These are phyloP conservation scores for Aspergillus versicolor DNA, from an alignment of 2,329 filamentous ascomycete species.

Conservation along the genomic window DNA sequence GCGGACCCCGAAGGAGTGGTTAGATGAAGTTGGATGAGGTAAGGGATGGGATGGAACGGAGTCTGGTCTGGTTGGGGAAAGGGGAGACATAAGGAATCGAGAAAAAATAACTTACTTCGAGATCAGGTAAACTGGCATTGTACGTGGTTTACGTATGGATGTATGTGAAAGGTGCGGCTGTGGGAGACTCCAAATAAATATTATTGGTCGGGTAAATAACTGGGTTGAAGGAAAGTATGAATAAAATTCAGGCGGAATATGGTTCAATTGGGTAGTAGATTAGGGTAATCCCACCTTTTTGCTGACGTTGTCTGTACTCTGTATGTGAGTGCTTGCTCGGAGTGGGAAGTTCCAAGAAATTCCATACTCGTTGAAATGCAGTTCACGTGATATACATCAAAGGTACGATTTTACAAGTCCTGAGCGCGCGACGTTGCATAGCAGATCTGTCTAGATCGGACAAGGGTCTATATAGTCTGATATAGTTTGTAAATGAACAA, in stretches of 20 bases:
- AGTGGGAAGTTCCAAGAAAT: background rate
- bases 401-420: no score
- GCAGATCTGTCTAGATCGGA: background rate
- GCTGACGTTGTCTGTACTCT: background rate
- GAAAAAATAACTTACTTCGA: slow-evolving; percentile 34
- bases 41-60: background rate
- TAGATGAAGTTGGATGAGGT: background rate
- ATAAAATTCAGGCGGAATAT: background rate
- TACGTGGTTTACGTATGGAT: background rate
- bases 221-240: no score
- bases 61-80: background rate
- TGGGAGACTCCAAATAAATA: background rate
- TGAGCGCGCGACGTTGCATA: no score
- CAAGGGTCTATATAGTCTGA: background rate
- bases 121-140: slow-evolving; percentile 39
- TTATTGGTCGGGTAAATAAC: background rate
- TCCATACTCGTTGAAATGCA: background rate
- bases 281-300: background rate
- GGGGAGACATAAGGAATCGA: slow-evolving; percentile 3
- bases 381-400: background rate
- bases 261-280: background rate
- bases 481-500: background rate
- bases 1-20: background rate
- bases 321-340: background rate
- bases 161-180: background rate